Percentiles rank a stretch among this genome's conserved stretches.
These are phyloP conservation scores for Dimocarpus longan DNA, from an alignment of 345 rosid genomes.

Conservation along the genomic window DNA sequence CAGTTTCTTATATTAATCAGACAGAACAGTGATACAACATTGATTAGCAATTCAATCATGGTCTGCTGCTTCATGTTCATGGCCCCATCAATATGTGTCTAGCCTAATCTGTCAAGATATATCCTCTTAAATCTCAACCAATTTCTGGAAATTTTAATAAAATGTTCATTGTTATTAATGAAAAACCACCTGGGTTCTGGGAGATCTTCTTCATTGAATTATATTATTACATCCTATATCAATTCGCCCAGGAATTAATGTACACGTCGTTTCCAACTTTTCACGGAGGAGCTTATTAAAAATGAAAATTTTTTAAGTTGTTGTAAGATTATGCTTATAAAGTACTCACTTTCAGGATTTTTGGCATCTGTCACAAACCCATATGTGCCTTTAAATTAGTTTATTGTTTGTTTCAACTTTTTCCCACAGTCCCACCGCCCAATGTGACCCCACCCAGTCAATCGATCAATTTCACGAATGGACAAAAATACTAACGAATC, in stretches of 20 bases:
- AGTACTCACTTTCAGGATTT: not conserved
- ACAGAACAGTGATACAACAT: not conserved
- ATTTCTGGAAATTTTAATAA: too few species aligned
- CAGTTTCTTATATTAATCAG: too few species aligned
- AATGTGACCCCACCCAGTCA: constrained; percentile 21
- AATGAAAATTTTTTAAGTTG: too few species aligned
- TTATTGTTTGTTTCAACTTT: not conserved
- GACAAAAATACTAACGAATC: not conserved
- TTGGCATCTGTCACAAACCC: constrained; percentile 21
- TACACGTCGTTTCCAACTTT: constrained; percentile 9
- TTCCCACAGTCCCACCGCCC: constrained; percentile 36
- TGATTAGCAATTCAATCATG: not conserved
- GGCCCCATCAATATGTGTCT: not conserved
- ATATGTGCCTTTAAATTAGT: not conserved
- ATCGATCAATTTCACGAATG: constrained; percentile 15
- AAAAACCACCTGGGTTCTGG: not conserved
- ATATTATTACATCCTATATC: constrained; percentile 2
- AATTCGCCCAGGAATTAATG: not conserved
- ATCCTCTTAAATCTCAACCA: too few species aligned
- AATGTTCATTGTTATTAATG: not conserved
- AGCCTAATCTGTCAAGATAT: not conserved
- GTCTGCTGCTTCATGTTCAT: not conserved
- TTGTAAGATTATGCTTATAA: not conserved
- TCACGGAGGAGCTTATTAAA: not conserved
- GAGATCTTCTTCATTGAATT: not conserved